phyloP scores from a whole-genome alignment of 305 asterid genomes.

The Fraxinus sp. region DNA sequence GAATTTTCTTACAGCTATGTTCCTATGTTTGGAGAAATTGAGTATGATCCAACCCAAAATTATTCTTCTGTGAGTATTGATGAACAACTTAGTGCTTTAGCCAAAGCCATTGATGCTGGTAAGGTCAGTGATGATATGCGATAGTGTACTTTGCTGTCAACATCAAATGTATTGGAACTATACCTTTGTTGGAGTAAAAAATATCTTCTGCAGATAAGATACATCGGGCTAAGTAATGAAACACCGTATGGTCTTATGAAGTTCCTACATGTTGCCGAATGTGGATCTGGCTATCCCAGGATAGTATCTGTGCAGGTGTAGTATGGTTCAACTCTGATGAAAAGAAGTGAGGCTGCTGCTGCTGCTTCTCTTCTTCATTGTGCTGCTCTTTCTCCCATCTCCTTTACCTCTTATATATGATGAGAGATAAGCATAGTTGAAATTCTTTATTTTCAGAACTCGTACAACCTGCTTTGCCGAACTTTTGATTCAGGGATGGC shows the following conservation, averaged over 20 bases:
- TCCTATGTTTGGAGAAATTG: constrained; percentile 95
- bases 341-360: constrained; percentile 37
- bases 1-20: constrained; percentile 61
- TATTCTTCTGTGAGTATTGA: constrained; percentile 59
- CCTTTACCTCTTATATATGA: not conserved
- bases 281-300: constrained; percentile 44
- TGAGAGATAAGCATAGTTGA: constrained; percentile 11
- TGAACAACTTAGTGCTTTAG: constrained; percentile 74
- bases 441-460: constrained; percentile 48
- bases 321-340: constrained; percentile 30
- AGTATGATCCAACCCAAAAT: constrained; percentile 52
- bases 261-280: constrained; percentile 62
- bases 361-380: not conserved
- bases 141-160: constrained; percentile 14
- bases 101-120: constrained; percentile 69
- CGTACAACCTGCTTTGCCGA: constrained; percentile 81
- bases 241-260: constrained; percentile 92
- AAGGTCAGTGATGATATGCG: constrained; percentile 57
- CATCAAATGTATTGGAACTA: constrained; percentile 3
- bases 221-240: constrained; percentile 85
- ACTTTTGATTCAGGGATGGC: constrained; percentile 83
- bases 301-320: constrained; percentile 81
- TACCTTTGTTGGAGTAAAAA: constrained; percentile 17
- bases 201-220: constrained; percentile 61
- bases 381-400: not conserved